phyloP scores from a whole-genome alignment of 2,329 filamentous ascomycete genomes.

The Cyphellophora attinorum region DNA sequence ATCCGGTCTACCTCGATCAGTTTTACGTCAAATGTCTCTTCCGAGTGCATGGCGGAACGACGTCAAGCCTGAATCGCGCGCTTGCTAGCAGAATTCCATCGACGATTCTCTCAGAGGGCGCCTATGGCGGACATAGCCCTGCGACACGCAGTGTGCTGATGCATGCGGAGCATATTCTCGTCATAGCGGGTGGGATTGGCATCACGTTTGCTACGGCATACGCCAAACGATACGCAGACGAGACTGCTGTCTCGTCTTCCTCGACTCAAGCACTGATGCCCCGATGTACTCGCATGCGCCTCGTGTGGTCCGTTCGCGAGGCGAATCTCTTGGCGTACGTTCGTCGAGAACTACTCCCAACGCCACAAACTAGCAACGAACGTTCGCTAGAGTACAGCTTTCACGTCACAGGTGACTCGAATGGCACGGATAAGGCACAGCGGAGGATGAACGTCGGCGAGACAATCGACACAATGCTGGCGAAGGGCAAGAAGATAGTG shows the following conservation, averaged over 20 bases:
- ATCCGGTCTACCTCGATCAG: not conserved
- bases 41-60: conserved; percentile 5
- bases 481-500: conserved; percentile 16
- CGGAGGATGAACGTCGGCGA: conserved; percentile 3
- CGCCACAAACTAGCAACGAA: not conserved
- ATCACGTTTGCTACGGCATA: conserved; percentile 20
- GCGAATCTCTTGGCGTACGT: conserved; percentile 4
- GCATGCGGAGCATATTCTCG: conserved; percentile 21
- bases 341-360: conserved; percentile 2
- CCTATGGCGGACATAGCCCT: conserved; percentile 7
- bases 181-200: conserved; percentile 28
- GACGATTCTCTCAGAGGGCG: conserved; percentile 6
- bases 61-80: not conserved
- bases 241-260: not conserved
- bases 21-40: conserved; percentile 7
- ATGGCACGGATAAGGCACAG: not conserved
- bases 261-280: not conserved
- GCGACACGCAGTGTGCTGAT: conserved; percentile 2
- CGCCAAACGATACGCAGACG: conserved; percentile 6
- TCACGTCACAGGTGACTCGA: conserved; percentile 3
- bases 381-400: conserved; percentile 3
- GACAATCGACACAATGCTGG: conserved; percentile 1
- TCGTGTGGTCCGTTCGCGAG: conserved; percentile 10
- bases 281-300: conserved; percentile 2
- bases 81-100: not conserved